phyloP scores from a whole-genome alignment of 1,284 basidiomycete species.

The Trichosporon faecale region DNA sequence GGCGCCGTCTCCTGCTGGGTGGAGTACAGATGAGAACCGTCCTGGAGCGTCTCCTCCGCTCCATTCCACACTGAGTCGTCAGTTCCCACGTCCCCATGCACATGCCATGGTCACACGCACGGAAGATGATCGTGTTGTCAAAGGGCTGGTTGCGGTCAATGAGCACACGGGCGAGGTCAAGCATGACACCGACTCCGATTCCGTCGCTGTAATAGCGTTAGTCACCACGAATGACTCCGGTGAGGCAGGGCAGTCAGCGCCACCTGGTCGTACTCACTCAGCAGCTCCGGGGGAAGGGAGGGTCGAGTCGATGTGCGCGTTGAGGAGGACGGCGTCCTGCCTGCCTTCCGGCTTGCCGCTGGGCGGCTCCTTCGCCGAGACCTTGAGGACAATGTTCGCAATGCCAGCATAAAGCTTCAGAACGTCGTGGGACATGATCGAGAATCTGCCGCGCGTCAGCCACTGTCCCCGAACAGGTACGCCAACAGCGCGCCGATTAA shows the following conservation, averaged over 20 bases:
- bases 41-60: slow-evolving; percentile 80
- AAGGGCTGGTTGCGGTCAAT: slow-evolving; percentile 69
- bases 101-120: slow-evolving; percentile 56
- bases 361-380: slow-evolving; percentile 58
- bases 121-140: slow-evolving; percentile 76
- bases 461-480: background rate
- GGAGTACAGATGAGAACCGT: slow-evolving; percentile 87
- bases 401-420: slow-evolving; percentile 90
- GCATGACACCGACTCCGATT: slow-evolving; percentile 82
- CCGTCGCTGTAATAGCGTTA: slow-evolving; percentile 59
- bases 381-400: slow-evolving; percentile 80
- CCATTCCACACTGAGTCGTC: slow-evolving; percentile 78
- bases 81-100: background rate
- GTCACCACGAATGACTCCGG: background rate
- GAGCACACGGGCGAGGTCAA: slow-evolving; percentile 81
- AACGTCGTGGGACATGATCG: slow-evolving; percentile 76
- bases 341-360: slow-evolving; percentile 64
- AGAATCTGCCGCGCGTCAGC: slow-evolving; percentile 59
- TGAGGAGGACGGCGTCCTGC: slow-evolving; percentile 78
- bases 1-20: slow-evolving; percentile 74
- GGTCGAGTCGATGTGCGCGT: slow-evolving; percentile 78
- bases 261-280: slow-evolving; percentile 54
- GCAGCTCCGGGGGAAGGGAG: slow-evolving; percentile 72
- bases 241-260: background rate
- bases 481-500: background rate